Evolutionary conservation across 345 rosid genomes (phyloP).

Genomic region (Moricandia arvensis): DNA sequence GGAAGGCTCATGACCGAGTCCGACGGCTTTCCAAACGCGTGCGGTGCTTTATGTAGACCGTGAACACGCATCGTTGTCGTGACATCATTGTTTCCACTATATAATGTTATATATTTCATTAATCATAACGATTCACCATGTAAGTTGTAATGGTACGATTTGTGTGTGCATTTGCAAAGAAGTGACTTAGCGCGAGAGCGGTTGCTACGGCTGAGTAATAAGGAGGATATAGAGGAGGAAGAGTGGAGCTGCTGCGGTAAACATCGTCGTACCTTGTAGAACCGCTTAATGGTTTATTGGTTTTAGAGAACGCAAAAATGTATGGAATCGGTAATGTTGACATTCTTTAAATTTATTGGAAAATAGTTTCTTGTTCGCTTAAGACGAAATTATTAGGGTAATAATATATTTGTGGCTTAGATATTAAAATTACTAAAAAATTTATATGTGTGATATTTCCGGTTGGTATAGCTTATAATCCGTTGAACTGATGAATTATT

Average conservation of each 20-base stretch:
- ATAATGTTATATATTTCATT: not conserved
- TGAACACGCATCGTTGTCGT: conserved; percentile 61
- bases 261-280: conserved; percentile 3
- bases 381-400: conserved; percentile 7
- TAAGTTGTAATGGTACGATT: not conserved
- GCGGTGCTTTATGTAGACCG: conserved; percentile 65
- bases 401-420: not conserved
- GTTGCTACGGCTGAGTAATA: conserved; percentile 16
- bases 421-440: not conserved
- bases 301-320: not conserved
- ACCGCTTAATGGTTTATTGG: conserved; percentile 14
- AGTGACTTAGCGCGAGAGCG: conserved; percentile 28
- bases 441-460: conserved; percentile 38
- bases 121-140: not conserved
- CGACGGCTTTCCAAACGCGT: conserved; percentile 77
- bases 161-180: not conserved
- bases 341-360: not conserved
- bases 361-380: conserved; percentile 21
- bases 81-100: conserved; percentile 32
- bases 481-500: conserved; percentile 12
- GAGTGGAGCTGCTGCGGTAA: conserved; percentile 29
- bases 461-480: conserved; percentile 16
- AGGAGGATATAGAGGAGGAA: conserved; percentile 24
- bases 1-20: conserved; percentile 65
- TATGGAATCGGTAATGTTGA: conserved; percentile 5